phyloP scores from a whole-genome alignment of 2,329 filamentous ascomycete species.

The Thermothelomyces thermophilus region DNA sequence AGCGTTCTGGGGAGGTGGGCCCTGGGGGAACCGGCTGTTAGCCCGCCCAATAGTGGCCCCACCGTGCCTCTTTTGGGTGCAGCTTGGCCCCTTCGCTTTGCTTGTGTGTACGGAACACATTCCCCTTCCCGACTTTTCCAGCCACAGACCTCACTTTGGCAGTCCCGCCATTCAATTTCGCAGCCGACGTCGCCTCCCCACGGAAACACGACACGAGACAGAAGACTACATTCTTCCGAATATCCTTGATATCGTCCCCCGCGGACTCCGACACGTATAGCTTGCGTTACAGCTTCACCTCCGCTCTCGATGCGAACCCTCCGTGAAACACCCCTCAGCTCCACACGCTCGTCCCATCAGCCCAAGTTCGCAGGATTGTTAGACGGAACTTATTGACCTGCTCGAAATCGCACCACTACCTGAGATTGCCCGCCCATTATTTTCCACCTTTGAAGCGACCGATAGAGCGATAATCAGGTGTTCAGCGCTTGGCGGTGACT shows the following conservation, averaged over 20 bases:
- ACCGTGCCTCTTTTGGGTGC: constrained; percentile 1
- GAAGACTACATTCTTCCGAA: constrained; percentile 16
- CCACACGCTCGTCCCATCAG: constrained; percentile 8
- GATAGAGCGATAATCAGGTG: background rate
- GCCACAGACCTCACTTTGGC: constrained; percentile 22
- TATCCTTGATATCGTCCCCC: constrained; percentile 10
- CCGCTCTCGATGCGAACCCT: constrained; percentile 7
- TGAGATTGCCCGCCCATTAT: background rate
- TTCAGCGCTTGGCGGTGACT: constrained; percentile 10
- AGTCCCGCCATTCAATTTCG: constrained; percentile 22
- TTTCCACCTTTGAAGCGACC: background rate
- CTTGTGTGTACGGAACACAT: too few relatives aligned
- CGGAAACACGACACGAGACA: constrained; percentile 16
- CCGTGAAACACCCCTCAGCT: constrained; percentile 7
- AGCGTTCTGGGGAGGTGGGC: background rate
- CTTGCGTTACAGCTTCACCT: background rate
- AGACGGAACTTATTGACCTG: constrained; percentile 4
- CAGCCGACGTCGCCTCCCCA: constrained; percentile 11
- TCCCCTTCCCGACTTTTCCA: constrained; percentile 22
- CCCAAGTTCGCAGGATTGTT: constrained; percentile 11
- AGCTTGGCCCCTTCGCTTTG: constrained; percentile 1
- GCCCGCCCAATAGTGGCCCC: constrained; percentile 3
- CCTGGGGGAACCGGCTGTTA: background rate
- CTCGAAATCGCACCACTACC: constrained; percentile 11
- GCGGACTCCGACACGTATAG: background rate